Percentiles rank a stretch among this genome's conserved stretches.
Evolutionary conservation across 2,329 filamentous ascomycete genomes (phyloP).

Genomic region (Penicillium sp.): DNA sequence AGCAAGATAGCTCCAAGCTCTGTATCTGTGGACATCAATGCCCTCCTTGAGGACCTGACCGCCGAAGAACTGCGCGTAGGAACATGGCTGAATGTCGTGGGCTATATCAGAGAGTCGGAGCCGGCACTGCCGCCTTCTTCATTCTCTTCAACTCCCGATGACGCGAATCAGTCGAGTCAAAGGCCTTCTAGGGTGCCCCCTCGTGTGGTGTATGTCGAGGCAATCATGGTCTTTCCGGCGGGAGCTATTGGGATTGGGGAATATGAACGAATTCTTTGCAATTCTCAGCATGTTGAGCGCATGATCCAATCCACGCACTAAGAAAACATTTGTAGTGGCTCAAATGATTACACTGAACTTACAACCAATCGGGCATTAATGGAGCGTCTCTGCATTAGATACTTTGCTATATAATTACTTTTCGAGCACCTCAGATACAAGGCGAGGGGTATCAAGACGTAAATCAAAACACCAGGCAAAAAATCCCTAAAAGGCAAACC

Average conservation of each 20-base stretch:
- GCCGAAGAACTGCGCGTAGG: slow-evolving; percentile 67
- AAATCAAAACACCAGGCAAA: not conserved
- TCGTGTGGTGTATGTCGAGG: slow-evolving; percentile 61
- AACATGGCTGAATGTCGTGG: slow-evolving; percentile 87
- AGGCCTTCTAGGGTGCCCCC: slow-evolving; percentile 7
- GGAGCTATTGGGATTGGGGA: slow-evolving; percentile 68
- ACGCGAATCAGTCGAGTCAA: slow-evolving; percentile 3
- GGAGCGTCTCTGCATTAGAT: slow-evolving; percentile 4
- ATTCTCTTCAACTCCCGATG: slow-evolving; percentile 17
- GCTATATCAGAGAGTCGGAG: slow-evolving; percentile 60
- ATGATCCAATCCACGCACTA: slow-evolving; percentile 22
- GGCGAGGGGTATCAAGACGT: slow-evolving; percentile 14
- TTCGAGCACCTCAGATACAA: slow-evolving; percentile 18
- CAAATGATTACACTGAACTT: not conserved
- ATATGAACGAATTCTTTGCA: slow-evolving; percentile 64
- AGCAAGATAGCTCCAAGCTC: slow-evolving; percentile 41
- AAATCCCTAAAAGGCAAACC: not conserved
- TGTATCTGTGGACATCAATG: slow-evolving; percentile 67
- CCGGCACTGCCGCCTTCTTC: slow-evolving; percentile 8
- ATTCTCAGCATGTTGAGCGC: slow-evolving; percentile 37
- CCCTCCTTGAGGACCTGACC: slow-evolving; percentile 66
- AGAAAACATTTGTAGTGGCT: not conserved
- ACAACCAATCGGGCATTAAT: not conserved
- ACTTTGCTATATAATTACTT: slow-evolving; percentile 10
- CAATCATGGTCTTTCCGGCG: slow-evolving; percentile 73